phyloP scores from a whole-genome alignment of 192 early-diverging fungal genomes.

The Coemansia sp. region DNA sequence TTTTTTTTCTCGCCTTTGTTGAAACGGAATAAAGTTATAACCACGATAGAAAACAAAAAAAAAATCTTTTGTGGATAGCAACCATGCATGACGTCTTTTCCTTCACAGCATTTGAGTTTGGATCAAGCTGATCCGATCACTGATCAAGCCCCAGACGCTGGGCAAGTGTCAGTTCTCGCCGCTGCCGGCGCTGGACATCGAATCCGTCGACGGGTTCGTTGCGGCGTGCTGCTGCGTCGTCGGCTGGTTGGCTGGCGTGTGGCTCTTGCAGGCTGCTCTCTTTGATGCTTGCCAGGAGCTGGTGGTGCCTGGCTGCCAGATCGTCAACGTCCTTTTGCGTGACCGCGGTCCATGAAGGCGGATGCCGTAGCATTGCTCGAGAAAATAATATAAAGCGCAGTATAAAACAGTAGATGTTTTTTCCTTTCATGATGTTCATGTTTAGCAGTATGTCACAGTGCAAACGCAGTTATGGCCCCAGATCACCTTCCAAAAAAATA shows the following conservation, averaged over 20 bases:
- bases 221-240: not conserved
- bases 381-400: not conserved
- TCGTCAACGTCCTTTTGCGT: slow-evolving; percentile 50
- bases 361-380: slow-evolving; percentile 38
- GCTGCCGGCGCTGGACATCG: slow-evolving; percentile 16
- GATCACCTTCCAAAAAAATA: no score
- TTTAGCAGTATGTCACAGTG: not conserved
- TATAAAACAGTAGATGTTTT: no score
- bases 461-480: slow-evolving; percentile 9
- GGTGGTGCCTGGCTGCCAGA: slow-evolving; percentile 36
- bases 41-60: no score
- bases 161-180: slow-evolving; percentile 31
- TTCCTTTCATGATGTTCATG: no score
- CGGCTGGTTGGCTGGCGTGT: not conserved
- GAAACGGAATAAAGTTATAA: no score
- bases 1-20: no score
- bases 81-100: no score
- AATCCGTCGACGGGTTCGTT: slow-evolving; percentile 9
- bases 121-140: not conserved
- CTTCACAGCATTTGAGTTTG: no score
- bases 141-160: slow-evolving; percentile 32
- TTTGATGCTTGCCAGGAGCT: slow-evolving; percentile 28
- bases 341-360: slow-evolving; percentile 30
- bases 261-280: not conserved
- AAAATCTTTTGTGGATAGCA: no score